phyloP scores from a whole-genome alignment of 495 filamentous ascomycete genomes.

The Talaromyces proteolyticus region DNA sequence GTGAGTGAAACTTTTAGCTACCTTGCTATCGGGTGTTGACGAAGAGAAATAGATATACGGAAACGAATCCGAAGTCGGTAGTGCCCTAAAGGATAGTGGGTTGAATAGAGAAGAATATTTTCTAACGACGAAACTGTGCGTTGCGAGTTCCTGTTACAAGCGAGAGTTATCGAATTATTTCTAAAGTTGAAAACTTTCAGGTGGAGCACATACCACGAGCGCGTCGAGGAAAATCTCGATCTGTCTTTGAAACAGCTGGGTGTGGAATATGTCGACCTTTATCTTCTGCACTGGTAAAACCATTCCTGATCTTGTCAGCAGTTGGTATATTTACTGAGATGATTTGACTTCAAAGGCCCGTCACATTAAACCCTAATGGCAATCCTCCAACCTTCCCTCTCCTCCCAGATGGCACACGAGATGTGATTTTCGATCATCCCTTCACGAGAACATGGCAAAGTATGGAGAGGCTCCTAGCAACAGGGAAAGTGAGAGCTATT shows the following conservation, averaged over 20 bases:
- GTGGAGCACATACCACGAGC: slow-evolving; percentile 71
- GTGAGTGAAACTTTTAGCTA: slow-evolving; percentile 12
- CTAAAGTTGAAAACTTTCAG: neutral
- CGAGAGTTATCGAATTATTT: neutral
- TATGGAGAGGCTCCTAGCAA: slow-evolving; percentile 51
- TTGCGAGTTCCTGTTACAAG: slow-evolving; percentile 3
- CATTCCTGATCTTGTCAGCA: slow-evolving; percentile 70
- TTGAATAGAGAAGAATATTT: slow-evolving; percentile 49
- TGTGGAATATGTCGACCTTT: slow-evolving; percentile 76
- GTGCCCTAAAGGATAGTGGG: slow-evolving; percentile 43
- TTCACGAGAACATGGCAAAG: slow-evolving; percentile 27
- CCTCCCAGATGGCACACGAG: neutral
- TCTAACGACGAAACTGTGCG: slow-evolving; percentile 55
- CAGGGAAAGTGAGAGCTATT: slow-evolving; percentile 52
- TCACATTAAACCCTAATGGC: neutral
- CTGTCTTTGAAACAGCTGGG: slow-evolving; percentile 64
- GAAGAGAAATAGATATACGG: slow-evolving; percentile 23
- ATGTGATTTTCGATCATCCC: neutral
- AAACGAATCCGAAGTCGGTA: slow-evolving; percentile 40
- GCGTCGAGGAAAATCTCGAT: slow-evolving; percentile 61
- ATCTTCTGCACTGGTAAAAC: slow-evolving; percentile 64
- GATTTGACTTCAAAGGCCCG: neutral
- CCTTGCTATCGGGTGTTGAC: slow-evolving; percentile 10
- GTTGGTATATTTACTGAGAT: slow-evolving; percentile 32
- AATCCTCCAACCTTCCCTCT: neutral